phyloP scores from a whole-genome alignment of 163 green algal genomes.

The Prototheca wickerhamii region DNA sequence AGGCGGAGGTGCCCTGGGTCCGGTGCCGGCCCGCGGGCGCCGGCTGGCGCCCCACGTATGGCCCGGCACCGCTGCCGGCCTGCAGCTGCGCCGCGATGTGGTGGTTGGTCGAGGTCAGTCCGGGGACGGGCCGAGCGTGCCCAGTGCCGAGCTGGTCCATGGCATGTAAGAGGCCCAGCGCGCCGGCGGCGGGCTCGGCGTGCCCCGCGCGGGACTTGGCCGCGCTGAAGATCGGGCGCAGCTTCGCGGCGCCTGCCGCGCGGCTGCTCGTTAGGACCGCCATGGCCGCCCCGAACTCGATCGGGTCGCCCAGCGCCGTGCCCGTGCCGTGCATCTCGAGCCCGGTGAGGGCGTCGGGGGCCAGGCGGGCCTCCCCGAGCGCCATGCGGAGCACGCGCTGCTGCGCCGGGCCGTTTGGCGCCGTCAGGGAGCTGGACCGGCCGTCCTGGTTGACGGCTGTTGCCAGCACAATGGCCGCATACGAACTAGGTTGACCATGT shows the following conservation, averaged over 20 bases:
- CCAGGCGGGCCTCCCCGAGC: constrained; percentile 1
- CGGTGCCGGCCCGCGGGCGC: not conserved
- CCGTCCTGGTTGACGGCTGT: constrained; percentile 43
- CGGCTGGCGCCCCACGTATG: not conserved
- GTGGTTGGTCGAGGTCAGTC: constrained; percentile 60
- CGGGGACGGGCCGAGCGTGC: constrained; percentile 28
- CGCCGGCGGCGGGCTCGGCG: constrained; percentile 63
- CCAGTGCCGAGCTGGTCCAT: constrained; percentile 4
- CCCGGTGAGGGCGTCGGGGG: not conserved
- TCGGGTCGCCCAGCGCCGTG: constrained; percentile 67
- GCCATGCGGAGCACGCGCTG: constrained; percentile 3
- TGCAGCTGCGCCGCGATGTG: constrained; percentile 43
- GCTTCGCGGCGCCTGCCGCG: not conserved
- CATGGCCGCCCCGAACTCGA: constrained; percentile 65
- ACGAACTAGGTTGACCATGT: not conserved
- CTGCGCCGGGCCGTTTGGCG: constrained; percentile 35
- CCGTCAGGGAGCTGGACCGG: constrained; percentile 35
- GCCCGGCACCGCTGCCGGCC: no score
- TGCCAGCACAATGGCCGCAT: constrained; percentile 8
- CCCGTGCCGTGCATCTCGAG: constrained; percentile 60
- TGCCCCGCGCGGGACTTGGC: constrained; percentile 67
- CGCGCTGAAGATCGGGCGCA: constrained; percentile 27
- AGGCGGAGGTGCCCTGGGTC: constrained; percentile 56
- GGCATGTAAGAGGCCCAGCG: constrained; percentile 54
- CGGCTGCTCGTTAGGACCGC: constrained; percentile 31